Percentiles rank a stretch among this genome's conserved stretches.
These are phyloP conservation scores for Ceratocystis albifundus DNA, from an alignment of 2,329 filamentous ascomycete genomes.

Conservation along the genomic window DNA sequence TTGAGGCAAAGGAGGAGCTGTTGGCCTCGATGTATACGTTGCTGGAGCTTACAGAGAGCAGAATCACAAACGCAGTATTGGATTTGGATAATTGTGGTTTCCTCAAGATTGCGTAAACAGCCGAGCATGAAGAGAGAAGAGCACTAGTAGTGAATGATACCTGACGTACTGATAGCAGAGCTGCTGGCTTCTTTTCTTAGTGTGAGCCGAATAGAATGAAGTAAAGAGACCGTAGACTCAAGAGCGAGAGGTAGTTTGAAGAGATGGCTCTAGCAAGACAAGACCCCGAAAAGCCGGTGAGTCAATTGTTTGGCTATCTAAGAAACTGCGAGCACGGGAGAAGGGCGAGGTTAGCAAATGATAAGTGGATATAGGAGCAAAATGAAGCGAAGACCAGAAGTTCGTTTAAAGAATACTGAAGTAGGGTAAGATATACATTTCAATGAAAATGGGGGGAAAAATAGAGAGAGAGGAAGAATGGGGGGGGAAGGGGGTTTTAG, in stretches of 20 bases:
- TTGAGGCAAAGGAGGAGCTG: background rate
- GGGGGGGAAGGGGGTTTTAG: too few species aligned
- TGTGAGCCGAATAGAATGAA: background rate
- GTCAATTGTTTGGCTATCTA: background rate
- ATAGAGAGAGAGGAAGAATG: background rate
- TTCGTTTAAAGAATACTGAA: constrained; percentile 2
- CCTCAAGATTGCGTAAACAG: background rate
- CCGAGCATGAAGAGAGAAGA: background rate
- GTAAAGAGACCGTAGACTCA: background rate
- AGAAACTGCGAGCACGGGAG: background rate
- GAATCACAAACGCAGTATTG: background rate
- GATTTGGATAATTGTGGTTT: background rate
- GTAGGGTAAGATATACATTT: constrained; percentile 12
- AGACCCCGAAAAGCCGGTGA: background rate
- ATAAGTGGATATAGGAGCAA: background rate
- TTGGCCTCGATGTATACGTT: background rate
- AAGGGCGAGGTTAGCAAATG: background rate
- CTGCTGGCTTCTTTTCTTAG: background rate
- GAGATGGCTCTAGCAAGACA: background rate
- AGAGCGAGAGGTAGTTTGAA: background rate
- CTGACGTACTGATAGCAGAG: background rate
- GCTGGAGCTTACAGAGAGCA: background rate
- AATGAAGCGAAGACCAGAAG: constrained; percentile 1
- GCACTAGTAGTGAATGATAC: background rate
- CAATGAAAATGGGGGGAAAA: background rate